phyloP scores from a whole-genome alignment of 345 rosid species.

The Hypericum androsaemum region DNA sequence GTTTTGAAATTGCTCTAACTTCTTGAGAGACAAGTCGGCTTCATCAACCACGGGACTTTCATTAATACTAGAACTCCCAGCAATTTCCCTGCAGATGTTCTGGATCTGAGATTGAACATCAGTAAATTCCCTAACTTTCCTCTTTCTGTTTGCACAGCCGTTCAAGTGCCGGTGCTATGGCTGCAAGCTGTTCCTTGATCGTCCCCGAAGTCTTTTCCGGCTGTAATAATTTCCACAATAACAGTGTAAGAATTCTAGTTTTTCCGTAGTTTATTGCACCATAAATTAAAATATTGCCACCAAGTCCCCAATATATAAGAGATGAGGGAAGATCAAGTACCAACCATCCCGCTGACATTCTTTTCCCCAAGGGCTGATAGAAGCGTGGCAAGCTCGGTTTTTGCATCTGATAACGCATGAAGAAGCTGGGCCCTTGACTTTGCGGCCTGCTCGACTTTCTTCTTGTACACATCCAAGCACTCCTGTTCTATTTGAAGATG shows the following conservation, averaged over 20 bases:
- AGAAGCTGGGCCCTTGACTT: constrained; percentile 83
- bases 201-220: constrained; percentile 75
- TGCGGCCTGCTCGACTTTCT: constrained; percentile 76
- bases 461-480: constrained; percentile 86
- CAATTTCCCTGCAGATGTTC: constrained; percentile 76
- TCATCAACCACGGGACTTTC: constrained; percentile 68
- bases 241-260: constrained; percentile 6
- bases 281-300: background rate
- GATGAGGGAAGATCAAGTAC: constrained; percentile 18
- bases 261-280: background rate
- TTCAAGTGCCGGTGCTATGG: constrained; percentile 85
- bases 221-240: constrained; percentile 27
- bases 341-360: constrained; percentile 51
- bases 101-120: constrained; percentile 81
- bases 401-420: constrained; percentile 75
- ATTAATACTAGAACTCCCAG: constrained; percentile 43
- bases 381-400: constrained; percentile 66
- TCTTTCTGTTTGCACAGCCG: constrained; percentile 90
- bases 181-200: constrained; percentile 89
- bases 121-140: constrained; percentile 65
- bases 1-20: constrained; percentile 60
- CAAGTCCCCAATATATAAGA: background rate
- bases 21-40: constrained; percentile 71
- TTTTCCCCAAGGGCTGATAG: constrained; percentile 79
- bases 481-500: constrained; percentile 90